phyloP scores from a whole-genome alignment of 2,329 filamentous ascomycete genomes.

The Dactylellina cionopaga region DNA sequence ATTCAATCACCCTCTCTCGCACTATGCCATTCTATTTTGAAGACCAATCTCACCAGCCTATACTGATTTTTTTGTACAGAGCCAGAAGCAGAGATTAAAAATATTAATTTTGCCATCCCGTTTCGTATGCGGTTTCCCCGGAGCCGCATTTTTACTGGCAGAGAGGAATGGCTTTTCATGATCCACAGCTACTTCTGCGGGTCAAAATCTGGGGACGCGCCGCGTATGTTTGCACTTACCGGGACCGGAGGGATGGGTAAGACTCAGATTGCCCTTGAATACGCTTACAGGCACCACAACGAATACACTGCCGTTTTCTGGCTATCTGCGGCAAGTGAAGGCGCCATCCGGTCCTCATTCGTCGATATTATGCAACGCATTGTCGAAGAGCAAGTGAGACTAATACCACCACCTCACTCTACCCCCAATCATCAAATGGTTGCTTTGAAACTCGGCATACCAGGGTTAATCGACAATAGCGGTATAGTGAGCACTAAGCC shows the following conservation, averaged over 20 bases:
- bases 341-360: background rate
- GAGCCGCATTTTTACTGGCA: slow-evolving; percentile 11
- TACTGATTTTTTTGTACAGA: background rate
- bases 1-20: too few relatives aligned
- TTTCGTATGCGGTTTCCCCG: slow-evolving; percentile 6
- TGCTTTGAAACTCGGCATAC: slow-evolving; percentile 22
- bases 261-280: slow-evolving; percentile 55
- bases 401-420: background rate
- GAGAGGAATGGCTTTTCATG: background rate
- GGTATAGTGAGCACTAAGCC: background rate
- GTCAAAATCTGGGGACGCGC: background rate
- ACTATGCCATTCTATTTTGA: too few relatives aligned
- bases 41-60: too few relatives aligned
- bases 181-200: slow-evolving; percentile 1
- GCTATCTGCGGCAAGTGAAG: slow-evolving; percentile 50
- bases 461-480: background rate
- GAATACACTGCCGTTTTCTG: slow-evolving; percentile 56
- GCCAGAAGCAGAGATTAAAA: background rate
- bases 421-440: slow-evolving; percentile 11
- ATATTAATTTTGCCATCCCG: slow-evolving; percentile 8
- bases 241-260: slow-evolving; percentile 53
- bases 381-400: slow-evolving; percentile 2
- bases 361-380: slow-evolving; percentile 2
- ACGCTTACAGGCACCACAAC: slow-evolving; percentile 42
- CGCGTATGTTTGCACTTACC: background rate